These are phyloP conservation scores for Areca catechu DNA, from an alignment of 176 grass and related monocot genomes.

Conservation along the genomic window DNA sequence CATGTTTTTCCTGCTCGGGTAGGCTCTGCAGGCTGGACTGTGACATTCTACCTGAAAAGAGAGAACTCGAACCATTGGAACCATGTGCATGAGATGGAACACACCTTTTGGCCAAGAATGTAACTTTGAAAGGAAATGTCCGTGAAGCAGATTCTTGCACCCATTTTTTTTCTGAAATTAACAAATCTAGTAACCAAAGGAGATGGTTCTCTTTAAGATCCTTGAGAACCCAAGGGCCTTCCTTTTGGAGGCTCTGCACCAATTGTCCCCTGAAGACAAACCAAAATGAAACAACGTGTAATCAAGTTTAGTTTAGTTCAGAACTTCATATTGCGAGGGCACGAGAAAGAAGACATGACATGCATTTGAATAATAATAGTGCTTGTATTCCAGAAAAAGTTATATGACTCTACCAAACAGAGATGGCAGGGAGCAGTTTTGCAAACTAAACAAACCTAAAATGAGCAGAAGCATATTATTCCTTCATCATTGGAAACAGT, in stretches of 20 bases:
- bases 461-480: too few relatives aligned
- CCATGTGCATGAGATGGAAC: slow-evolving; percentile 20
- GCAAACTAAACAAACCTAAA: too few relatives aligned
- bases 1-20: slow-evolving; percentile 15
- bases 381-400: too few relatives aligned
- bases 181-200: slow-evolving; percentile 33
- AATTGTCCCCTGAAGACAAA: slow-evolving; percentile 37
- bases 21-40: not conserved
- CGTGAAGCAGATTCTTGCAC: slow-evolving; percentile 43
- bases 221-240: slow-evolving; percentile 43
- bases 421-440: too few relatives aligned
- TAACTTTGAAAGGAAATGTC: slow-evolving; percentile 41
- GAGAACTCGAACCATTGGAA: slow-evolving; percentile 31
- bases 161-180: slow-evolving; percentile 76
- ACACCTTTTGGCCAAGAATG: slow-evolving; percentile 30
- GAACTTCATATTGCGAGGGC: too few relatives aligned
- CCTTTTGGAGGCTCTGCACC: slow-evolving; percentile 27
- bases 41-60: slow-evolving; percentile 1
- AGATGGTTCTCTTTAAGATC: slow-evolving; percentile 36
- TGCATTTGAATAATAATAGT: too few relatives aligned
- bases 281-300: slow-evolving; percentile 3
- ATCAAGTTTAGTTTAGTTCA: too few relatives aligned
- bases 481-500: too few relatives aligned
- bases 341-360: too few relatives aligned
- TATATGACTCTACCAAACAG: too few relatives aligned